A percentile compares a stretch with the other conserved stretches of the same genome.
These are phyloP conservation scores for Didymella segeticola DNA, from an alignment of 2,329 filamentous ascomycete genomes.

Conservation along the genomic window DNA sequence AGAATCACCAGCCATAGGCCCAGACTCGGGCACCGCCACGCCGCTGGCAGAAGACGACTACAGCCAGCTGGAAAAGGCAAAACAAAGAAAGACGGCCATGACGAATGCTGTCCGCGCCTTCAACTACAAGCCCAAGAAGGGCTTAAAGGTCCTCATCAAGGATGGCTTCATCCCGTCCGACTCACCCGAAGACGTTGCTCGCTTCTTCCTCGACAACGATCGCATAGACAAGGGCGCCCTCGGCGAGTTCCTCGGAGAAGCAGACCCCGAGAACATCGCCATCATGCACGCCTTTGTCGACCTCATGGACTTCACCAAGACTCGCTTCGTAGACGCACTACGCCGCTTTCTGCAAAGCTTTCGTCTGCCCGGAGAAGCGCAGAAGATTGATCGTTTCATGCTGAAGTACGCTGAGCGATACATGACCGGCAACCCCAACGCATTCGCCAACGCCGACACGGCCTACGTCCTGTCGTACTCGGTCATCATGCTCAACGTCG, in stretches of 20 bases:
- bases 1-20: slow-evolving; percentile 65
- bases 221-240: slow-evolving; percentile 89
- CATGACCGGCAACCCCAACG: slow-evolving; percentile 91
- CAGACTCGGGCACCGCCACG: slow-evolving; percentile 52
- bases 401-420: slow-evolving; percentile 98
- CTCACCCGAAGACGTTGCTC: slow-evolving; percentile 80
- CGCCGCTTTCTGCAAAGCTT: slow-evolving; percentile 94
- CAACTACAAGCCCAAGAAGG: slow-evolving; percentile 97
- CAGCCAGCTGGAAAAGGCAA: slow-evolving; percentile 90
- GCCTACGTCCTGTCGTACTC: slow-evolving; percentile 96
- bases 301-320: slow-evolving; percentile 89
- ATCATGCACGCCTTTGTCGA: slow-evolving; percentile 99
- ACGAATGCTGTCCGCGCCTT: slow-evolving; percentile 89
- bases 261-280: slow-evolving; percentile 89
- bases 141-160: slow-evolving; percentile 81
- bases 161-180: slow-evolving; percentile 88
- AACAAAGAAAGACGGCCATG: slow-evolving; percentile 90
- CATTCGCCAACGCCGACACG: slow-evolving; percentile 97
- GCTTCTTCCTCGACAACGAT: slow-evolving; percentile 81
- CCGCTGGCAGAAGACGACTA: slow-evolving; percentile 80
- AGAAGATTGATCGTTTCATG: slow-evolving; percentile 99
- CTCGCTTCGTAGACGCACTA: slow-evolving; percentile 89
- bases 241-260: slow-evolving; percentile 93
- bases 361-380: slow-evolving; percentile 90
- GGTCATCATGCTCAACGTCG: slow-evolving; percentile 95